These are phyloP conservation scores for Clitoria ternatea DNA, from an alignment of 306 rosid genomes.

Conservation along the genomic window DNA sequence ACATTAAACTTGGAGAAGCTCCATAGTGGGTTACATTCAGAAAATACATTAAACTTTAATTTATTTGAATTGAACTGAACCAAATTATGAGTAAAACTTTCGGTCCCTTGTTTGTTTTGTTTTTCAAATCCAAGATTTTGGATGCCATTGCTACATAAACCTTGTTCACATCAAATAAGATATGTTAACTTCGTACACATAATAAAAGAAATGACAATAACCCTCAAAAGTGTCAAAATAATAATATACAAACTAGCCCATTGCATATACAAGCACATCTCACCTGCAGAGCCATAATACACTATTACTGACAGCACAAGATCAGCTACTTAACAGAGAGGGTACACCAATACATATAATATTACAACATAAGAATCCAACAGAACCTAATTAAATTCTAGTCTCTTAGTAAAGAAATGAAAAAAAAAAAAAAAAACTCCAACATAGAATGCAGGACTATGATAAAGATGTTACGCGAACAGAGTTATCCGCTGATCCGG, in stretches of 20 bases:
- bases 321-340: too few relatives aligned
- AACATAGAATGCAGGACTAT: slow-evolving; percentile 18
- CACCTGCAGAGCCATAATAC: neutral
- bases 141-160: too few relatives aligned
- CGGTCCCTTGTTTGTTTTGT: too few relatives aligned
- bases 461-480: slow-evolving; percentile 74
- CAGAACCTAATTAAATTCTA: slow-evolving; percentile 9
- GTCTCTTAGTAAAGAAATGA: neutral
- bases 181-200: neutral
- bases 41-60: too few relatives aligned
- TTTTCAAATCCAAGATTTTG: too few relatives aligned
- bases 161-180: too few relatives aligned
- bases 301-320: neutral
- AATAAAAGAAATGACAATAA: neutral
- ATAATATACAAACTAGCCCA: neutral
- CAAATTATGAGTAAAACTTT: too few relatives aligned
- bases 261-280: slow-evolving; percentile 10
- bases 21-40: too few relatives aligned
- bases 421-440: slow-evolving; percentile 4
- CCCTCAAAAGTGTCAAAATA: too few relatives aligned
- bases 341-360: too few relatives aligned
- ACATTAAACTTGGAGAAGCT: too few relatives aligned
- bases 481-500: slow-evolving; percentile 94
- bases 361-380: slow-evolving; percentile 18
- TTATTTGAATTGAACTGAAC: too few relatives aligned